phyloP scores from a whole-genome alignment of 805 yeast species.

The Yarrowia yakushimensis region DNA sequence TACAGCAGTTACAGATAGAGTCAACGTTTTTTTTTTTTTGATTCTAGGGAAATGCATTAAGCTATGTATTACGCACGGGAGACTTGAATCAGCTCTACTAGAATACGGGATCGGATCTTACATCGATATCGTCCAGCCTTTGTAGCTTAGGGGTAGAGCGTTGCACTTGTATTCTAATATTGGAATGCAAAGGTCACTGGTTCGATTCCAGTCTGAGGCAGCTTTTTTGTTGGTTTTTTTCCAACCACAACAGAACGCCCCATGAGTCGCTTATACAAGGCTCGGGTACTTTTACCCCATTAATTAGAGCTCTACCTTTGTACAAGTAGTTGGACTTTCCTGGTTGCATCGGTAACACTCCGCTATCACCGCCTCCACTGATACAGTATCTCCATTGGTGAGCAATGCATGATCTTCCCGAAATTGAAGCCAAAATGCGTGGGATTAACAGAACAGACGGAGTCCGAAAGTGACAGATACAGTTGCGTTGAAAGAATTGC shows the following conservation, averaged over 20 bases:
- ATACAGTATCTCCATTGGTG: too few relatives aligned
- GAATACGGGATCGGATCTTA: too few relatives aligned
- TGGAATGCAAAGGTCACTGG: conserved; percentile 25
- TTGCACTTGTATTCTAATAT: conserved; percentile 21
- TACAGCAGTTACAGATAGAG: too few relatives aligned
- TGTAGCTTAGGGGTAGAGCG: conserved; percentile 26
- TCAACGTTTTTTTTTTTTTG: too few relatives aligned
- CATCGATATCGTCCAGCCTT: too few relatives aligned
- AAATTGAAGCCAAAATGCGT: conserved; percentile 30
- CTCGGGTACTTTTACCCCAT: too few relatives aligned
- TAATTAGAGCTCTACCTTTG: too few relatives aligned
- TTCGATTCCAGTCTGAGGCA: conserved; percentile 26
- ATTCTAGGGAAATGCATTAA: too few relatives aligned
- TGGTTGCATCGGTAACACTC: background rate
- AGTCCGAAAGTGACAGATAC: background rate
- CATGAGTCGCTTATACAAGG: too few relatives aligned
- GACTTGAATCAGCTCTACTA: too few relatives aligned
- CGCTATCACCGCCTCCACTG: conserved; percentile 11
- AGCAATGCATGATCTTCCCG: conserved; percentile 43
- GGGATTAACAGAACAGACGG: background rate
- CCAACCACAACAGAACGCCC: too few relatives aligned
- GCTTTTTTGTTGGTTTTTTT: background rate
- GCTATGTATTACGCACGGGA: too few relatives aligned
- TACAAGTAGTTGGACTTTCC: background rate
- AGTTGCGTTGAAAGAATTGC: background rate